These are phyloP conservation scores for Fusarium marasasianum DNA, from an alignment of 2,329 filamentous ascomycete genomes.

Conservation along the genomic window DNA sequence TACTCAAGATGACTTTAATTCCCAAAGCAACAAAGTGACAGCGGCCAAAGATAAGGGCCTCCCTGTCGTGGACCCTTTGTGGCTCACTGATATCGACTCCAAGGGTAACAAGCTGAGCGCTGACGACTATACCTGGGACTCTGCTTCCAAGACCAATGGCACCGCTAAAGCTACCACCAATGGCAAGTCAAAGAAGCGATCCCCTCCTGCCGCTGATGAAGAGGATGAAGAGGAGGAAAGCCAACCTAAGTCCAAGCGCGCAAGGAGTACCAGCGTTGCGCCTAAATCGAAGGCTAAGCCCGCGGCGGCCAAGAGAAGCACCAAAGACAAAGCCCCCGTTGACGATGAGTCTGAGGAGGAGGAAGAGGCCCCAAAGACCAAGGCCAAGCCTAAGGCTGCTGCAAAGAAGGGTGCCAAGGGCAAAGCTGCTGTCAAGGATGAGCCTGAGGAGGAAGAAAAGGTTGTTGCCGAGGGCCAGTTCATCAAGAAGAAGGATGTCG, in stretches of 20 bases:
- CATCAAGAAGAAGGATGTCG: conserved; percentile 55
- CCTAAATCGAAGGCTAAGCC: conserved; percentile 6
- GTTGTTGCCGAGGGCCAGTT: conserved; percentile 56
- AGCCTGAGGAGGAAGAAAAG: conserved; percentile 47
- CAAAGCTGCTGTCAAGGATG: conserved; percentile 35
- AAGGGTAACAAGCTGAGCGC: conserved; percentile 38
- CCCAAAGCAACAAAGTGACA: conserved; percentile 61
- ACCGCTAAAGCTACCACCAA: conserved; percentile 31
- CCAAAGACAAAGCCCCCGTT: conserved; percentile 26
- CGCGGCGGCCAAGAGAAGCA: conserved; percentile 35
- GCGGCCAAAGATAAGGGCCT: conserved; percentile 58
- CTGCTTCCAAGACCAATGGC: conserved; percentile 39
- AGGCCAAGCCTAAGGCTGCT: conserved; percentile 32
- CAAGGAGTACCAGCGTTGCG: conserved; percentile 5
- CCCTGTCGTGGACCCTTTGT: conserved; percentile 66
- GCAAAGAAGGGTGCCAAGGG: conserved; percentile 38
- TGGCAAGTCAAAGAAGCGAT: conserved; percentile 41
- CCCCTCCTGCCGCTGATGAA: conserved; percentile 34
- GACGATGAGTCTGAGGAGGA: conserved; percentile 44
- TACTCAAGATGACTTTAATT: conserved; percentile 62
- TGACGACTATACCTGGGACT: conserved; percentile 43
- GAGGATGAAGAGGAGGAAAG: conserved; percentile 44
- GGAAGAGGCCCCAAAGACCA: conserved; percentile 23
- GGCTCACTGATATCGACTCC: conserved; percentile 67
- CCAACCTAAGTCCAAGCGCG: conserved; percentile 45